Evolutionary conservation across 129 eudicot genomes (phyloP), one percentile per base, ranked within the genome.

Genomic region (Flaveria bidentis): DNA sequence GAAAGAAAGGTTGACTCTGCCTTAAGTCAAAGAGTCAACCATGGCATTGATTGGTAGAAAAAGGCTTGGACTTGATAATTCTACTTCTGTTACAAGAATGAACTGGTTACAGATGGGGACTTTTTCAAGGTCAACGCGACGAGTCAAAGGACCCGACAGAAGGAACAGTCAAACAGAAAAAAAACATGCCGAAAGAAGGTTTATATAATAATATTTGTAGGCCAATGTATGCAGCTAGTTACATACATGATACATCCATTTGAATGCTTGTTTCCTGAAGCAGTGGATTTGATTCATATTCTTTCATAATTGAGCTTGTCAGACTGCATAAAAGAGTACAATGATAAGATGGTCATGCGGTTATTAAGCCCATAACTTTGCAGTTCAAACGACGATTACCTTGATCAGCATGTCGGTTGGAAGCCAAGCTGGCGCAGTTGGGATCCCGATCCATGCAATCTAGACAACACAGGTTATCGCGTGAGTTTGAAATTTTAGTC

Each of bases 361-460:
- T 26, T 17, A 39, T 6, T 25, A 30, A 76, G 18, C 28, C 55
- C 67, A 20, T 66, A 52, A 67, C 25, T 25, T 53, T 25, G 44
- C 6, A 0, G 60, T 50, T 74, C 10, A 14, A 18, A 7, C 4
- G n/a, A 15, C 57, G 4, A 17, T 49, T 83, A 88, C 97, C 96
- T 88, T 88, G 77, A 93, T 93, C 18, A 93, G 92, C 98, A 93
- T 93, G 47, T 93, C 96, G 14, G 96, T 93, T 61, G 98, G 97
- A 71, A 93, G 92, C 98, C 98, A 93, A 86, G 98, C 97, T 80
- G 98, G 98, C 52, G 98, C 95, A 25, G 97, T 93, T 51, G 98
- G 97, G 68, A 93, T 78, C 71, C 98, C 98, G 61, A 93, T 87
- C 98, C 98, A 93, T 76, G 91, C 92, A 84, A 90, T 88, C 97